A percentile compares a stretch with the other conserved stretches of the same genome.
phyloP scores from a whole-genome alignment of 768 basidiomycete genomes.

The Lactarius akahatsu region DNA sequence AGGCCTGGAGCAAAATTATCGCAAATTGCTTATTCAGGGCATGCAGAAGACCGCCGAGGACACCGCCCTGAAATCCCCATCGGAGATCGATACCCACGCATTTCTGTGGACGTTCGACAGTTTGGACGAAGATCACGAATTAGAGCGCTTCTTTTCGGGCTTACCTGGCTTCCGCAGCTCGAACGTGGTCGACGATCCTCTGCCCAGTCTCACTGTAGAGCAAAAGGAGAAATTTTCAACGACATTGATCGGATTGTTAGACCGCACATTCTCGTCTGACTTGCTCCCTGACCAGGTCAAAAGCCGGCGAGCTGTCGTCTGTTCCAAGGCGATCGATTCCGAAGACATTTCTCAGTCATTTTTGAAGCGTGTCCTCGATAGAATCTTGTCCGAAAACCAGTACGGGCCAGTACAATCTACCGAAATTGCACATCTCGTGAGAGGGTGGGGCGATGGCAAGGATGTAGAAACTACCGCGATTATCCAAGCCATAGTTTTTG shows the following conservation, averaged over 20 bases:
- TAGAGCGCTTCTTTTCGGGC: too few relatives aligned
- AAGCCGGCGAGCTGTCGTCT: background rate
- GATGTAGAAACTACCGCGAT: background rate
- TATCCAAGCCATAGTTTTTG: background rate
- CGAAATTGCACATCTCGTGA: background rate
- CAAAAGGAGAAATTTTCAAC: accelerated
- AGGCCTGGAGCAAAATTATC: too few relatives aligned
- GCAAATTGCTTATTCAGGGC: too few relatives aligned
- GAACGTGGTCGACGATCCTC: too few relatives aligned
- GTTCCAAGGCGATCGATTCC: background rate
- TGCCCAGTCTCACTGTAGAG: too few relatives aligned
- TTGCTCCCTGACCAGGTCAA: background rate
- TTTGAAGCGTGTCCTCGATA: too few relatives aligned
- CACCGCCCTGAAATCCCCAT: too few relatives aligned
- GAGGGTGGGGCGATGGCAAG: background rate
- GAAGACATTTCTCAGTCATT: background rate
- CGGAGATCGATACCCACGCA: too few relatives aligned
- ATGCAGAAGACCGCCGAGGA: too few relatives aligned
- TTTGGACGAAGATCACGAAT: too few relatives aligned
- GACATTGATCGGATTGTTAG: background rate
- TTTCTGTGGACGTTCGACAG: too few relatives aligned
- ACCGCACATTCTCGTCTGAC: background rate
- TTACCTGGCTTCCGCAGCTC: too few relatives aligned
- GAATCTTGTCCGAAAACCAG: background rate
- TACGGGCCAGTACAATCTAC: background rate